Evolutionary conservation across 176 grass and related monocot genomes (phyloP), one percentile per base, ranked within the genome.

Genomic region (Zea luxurians): DNA sequence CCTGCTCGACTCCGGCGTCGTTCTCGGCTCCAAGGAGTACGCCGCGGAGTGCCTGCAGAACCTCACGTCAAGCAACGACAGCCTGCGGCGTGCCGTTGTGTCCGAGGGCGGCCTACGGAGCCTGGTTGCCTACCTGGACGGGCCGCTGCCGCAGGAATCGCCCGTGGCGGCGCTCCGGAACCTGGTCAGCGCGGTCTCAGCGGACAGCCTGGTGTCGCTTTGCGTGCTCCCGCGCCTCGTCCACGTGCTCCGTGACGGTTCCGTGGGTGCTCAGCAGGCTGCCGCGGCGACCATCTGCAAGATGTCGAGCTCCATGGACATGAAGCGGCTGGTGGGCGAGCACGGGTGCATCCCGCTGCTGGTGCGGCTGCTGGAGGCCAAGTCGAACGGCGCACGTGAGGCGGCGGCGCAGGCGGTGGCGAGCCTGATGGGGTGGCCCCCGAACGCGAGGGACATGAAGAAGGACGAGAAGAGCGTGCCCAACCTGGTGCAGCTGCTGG

Each of bases 401-500:
- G 90, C 86, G 0, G 96, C 90, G 4, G 92, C 92, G 18, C 96
- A 99, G 81, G 96, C 96, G 16, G 79, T 92, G 36, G 90, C 96
- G 43, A 91, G 61, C 73, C 90, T 99, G 74, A 91, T 95, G 80
- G 87, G 58, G 21, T 91, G 80, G 70, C 79, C 88, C 0, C 63
- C 80, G 2, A 99, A 99, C 42, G 35, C 83, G 5, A 75, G 90
- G 47, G 88, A 99, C 42, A 35, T 99, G 13, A 99, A 96, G 78
- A 99, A 87, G 90, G 86, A 96, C 68, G 96, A 96, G 72, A 99
- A 99, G 90, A 93, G 92, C 61, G 90, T 99, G 70, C 92, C 96
- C 4, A 96, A 91, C 88, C 87, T 99, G 86, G 96, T 99, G 46
- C 96, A 96, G 68, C 84, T 99, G 86, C 90, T 99, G 1, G 90